Percentiles rank a stretch among this genome's conserved stretches.
Evolutionary conservation across 176 grass and related monocot genomes (phyloP).

Genomic region (Alloteropsis semialata): DNA sequence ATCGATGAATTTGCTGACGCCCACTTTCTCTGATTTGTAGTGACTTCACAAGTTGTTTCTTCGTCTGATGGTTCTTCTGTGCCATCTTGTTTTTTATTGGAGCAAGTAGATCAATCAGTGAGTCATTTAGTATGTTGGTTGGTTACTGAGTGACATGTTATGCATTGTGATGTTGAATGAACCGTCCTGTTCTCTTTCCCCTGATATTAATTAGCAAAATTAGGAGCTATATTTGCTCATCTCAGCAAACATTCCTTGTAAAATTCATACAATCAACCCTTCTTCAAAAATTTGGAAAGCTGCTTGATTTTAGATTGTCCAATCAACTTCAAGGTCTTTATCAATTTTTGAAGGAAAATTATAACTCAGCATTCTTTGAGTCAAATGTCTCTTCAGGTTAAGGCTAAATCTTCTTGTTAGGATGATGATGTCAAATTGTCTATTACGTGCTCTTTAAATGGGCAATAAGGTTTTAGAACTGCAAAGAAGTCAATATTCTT

Average conservation of each 20-base stretch:
- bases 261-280: too few relatives aligned
- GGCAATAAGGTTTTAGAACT: neutral
- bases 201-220: neutral
- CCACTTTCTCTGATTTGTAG: neutral
- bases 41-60: neutral
- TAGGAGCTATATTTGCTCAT: too few relatives aligned
- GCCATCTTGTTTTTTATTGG: neutral
- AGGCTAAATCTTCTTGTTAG: too few relatives aligned
- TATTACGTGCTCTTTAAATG: neutral
- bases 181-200: neutral
- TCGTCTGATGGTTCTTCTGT: neutral
- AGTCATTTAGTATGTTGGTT: neutral
- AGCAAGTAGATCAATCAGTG: neutral
- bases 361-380: neutral
- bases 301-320: neutral
- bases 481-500: neutral
- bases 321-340: neutral
- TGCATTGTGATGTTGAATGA: neutral
- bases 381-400: too few relatives aligned
- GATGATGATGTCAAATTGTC: neutral
- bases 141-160: neutral
- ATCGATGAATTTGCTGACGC: neutral
- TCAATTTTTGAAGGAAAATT: neutral
- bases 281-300: neutral
- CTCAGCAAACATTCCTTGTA: neutral